Evolutionary conservation across 441 rosid genomes (phyloP), one percentile per base, ranked within the genome.

Genomic region (Populus hybrid): DNA sequence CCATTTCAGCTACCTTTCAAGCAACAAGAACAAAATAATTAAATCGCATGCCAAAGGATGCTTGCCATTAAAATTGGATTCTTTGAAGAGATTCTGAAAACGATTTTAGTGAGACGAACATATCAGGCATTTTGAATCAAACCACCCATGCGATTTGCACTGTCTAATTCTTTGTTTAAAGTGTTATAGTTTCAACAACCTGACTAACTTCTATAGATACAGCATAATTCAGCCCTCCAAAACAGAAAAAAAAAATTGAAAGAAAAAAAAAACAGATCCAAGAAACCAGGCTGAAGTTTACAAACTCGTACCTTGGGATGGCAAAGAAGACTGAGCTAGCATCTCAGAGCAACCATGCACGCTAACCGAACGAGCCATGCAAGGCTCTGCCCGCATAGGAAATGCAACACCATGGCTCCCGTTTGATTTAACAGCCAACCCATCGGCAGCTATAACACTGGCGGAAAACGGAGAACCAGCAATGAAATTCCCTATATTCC

Each of bases 311-410:
- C 98, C 99, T 84, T 84, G 92, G 4, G 84, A 65, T 42, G 85
- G 80, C 77, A 84, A 50, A 8, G 85, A 83, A 71, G 84, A 81
- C 23, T 86, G 88, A 20, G 77, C 80, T 76, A 79, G 74, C 79
- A 74, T 71, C 84, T 90, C 93, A 67, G 98, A 87, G 85, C 94
- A 96, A 38, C 98, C 99, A 72, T 96, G 99, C 18, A 96, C 86
- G 64, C 98, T 93, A 75, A 88, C 90, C 3, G 99, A 94, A 82
- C 96, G 95, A 73, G 92, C 97, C 87, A 96, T 96, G 87, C 89
- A 92, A 86, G 92, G 87, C 74, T 96, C 97, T 26, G 29, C 63
- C 53, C 86, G 78, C 24, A 76, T 81, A 23, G 93, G 87, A 82
- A 87, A 90, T 2, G 82, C 87, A 56, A 83, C 86, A 68, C 67